Evolutionary conservation across 108 stramenopile species (phyloP).

Genomic region (Bacterosira constricta): DNA sequence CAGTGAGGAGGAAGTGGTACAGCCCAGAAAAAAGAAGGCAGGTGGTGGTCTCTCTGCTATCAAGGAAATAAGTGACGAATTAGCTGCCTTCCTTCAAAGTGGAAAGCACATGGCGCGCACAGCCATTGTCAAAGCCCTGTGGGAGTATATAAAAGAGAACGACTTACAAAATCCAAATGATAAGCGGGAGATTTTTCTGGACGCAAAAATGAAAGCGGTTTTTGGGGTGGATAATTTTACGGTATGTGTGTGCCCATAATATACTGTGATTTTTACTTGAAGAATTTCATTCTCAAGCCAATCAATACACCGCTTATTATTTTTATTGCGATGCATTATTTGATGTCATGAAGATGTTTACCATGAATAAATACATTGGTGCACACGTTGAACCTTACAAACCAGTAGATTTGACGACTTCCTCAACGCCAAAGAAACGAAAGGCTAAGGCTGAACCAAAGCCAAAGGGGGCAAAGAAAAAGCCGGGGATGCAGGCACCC

Average conservation of each 20-base stretch:
- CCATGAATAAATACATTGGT: conserved; percentile 52
- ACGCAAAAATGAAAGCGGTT: conserved; percentile 50
- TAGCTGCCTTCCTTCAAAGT: conserved; percentile 69
- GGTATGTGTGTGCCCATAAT: conserved; percentile 34
- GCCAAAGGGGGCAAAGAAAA: conserved; percentile 55
- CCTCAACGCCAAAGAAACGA: conserved; percentile 44
- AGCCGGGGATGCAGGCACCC: conserved; percentile 70
- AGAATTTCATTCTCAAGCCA: no score
- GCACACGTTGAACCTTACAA: conserved; percentile 81
- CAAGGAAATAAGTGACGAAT: conserved; percentile 65
- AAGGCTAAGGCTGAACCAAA: conserved; percentile 28
- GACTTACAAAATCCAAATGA: conserved; percentile 89
- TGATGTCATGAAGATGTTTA: conserved; percentile 23
- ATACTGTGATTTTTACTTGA: not conserved
- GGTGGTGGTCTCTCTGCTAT: conserved; percentile 65
- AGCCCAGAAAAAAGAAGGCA: conserved; percentile 51
- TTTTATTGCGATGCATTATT: no score
- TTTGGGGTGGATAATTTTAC: conserved; percentile 53
- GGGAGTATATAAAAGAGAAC: conserved; percentile 86
- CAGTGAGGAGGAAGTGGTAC: conserved; percentile 34
- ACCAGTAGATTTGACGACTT: conserved; percentile 65
- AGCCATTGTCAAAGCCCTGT: conserved; percentile 79
- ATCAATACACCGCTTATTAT: no score
- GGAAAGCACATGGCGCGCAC: conserved; percentile 71
- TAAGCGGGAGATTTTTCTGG: conserved; percentile 77